phyloP scores from a whole-genome alignment of 2,329 filamentous ascomycete species.

The Penicillium crustosum region DNA sequence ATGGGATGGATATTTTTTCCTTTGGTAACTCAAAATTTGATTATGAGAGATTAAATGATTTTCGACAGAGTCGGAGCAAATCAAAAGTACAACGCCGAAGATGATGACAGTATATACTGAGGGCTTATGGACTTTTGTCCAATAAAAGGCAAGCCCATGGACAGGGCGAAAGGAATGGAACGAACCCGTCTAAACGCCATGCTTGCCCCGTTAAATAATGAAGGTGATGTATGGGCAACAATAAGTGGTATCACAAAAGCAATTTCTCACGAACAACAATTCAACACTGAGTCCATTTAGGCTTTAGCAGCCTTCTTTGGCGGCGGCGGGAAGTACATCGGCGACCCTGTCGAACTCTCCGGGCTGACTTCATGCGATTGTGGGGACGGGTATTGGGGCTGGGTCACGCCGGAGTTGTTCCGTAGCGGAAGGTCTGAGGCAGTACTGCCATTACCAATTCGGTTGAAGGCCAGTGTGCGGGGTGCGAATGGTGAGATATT shows the following conservation, averaged over 20 bases:
- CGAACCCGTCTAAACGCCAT: not conserved
- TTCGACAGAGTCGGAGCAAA: not conserved
- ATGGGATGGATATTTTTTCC: not conserved
- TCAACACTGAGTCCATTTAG: slow-evolving; percentile 10
- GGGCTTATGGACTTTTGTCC: not conserved
- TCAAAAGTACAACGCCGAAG: slow-evolving; percentile 1
- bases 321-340: slow-evolving; percentile 47
- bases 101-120: slow-evolving; percentile 2
- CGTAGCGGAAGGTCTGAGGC: slow-evolving; percentile 45
- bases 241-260: slow-evolving; percentile 12
- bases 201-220: slow-evolving; percentile 4
- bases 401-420: slow-evolving; percentile 27
- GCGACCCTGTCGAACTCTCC: slow-evolving; percentile 11
- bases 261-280: not conserved
- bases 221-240: slow-evolving; percentile 4
- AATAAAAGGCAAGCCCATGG: not conserved
- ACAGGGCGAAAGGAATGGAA: not conserved
- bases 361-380: slow-evolving; percentile 19
- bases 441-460: slow-evolving; percentile 35
- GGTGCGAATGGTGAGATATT: slow-evolving; percentile 34
- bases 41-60: slow-evolving; percentile 1
- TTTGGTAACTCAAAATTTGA: not conserved
- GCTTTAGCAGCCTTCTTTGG: slow-evolving; percentile 40
- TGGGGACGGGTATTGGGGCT: slow-evolving; percentile 25
- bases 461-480: slow-evolving; percentile 45